Base-by-base conservation (phyloP, 176 grass and related monocot species). In the Pharus latifolius region DNA sequence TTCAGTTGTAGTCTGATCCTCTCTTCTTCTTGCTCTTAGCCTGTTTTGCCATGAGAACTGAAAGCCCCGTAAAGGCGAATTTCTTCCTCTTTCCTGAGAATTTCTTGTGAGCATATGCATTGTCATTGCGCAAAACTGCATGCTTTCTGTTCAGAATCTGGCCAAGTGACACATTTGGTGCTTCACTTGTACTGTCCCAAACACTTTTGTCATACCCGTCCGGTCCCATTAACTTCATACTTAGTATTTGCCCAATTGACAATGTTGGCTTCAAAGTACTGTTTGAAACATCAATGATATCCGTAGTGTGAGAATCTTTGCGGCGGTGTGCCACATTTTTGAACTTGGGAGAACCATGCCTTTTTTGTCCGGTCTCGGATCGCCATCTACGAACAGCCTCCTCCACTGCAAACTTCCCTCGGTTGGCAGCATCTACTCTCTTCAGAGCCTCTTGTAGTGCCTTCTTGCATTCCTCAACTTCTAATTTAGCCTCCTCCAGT, bases 161-260 rank as follows among this genome's bases (percentile, higher is more conserved):
- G 7, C 93, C 93, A 17, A 97, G 77, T 10, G 93, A 92, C 16
- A 90, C 50, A 19, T 69, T 90, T 0, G 73, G 63, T 9, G 65
- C 69, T 82, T 97, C 83, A 0, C 33, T 61, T 59, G 59, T 69
- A 16, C 79, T 72, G 2, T 88, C 88, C 2, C 31, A 72, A 12
- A 84, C 68, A 33, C 16, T 76, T 46, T 71, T 78, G 47, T 80
- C 80, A 24, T 87, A 84, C 37, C 83, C 77, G 55, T 87, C 86
- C 49, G 83, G 86, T 26, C 77, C 80, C 64, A 69, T 90, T n/a
- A 97, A 88, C 54, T 97, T 97, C 89, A 87, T 90, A 20, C 83
- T 92, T 4, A 97, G 53, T 85, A 97, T 97, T 53, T 97, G 93
- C 2, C 93, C 93, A 1, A 97, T 97, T 0, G 93, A 92, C 70